Evolutionary conservation across 495 filamentous ascomycete genomes (phyloP), one percentile per base, ranked within the genome.

Genomic region (Lentithecium fluviatile): DNA sequence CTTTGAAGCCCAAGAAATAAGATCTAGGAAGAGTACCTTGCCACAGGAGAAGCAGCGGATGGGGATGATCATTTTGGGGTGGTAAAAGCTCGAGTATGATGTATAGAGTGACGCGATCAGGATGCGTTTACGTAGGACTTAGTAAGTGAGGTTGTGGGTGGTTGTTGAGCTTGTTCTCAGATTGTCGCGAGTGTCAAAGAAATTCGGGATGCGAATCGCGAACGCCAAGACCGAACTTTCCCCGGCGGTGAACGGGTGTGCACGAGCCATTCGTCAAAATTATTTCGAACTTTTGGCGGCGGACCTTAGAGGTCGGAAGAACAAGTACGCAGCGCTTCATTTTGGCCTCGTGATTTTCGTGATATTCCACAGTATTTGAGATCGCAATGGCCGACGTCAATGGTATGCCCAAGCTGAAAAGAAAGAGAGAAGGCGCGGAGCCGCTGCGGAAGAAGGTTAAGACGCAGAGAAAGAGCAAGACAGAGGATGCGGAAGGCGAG

Each of bases 31-130:
- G 36, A 24, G 19, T 20, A 96, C 94, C 88, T 97, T 98, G 70
- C 94, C 94, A 73, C 94, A 98, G 51, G 94, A 97, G 78, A 98
- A 98, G 78, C 94, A 98, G 61, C 94, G 89, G 62, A 98, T 87
- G 1, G 94, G 94, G 68, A 98, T 97, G 74, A 98, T 98, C 94
- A 98, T 98, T 47, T 53, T 56, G 62, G 24, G 25, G 4, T 5
- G 25, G 15, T 32, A 23, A 4, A 4, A 13, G 24, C 11, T 13
- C 21, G 45, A 13, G 15, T 15, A 13, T 43, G 15, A 15, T 43
- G 5, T 43, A 13, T 20, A 43, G 56, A 49, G 26, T 2, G 46
- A 19, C 12, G 43, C 53, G 43, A 48, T 19, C 36, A 11, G 3
- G 1, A 23, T 54, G 36, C 20, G 42, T 23, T 23, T 49, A n/a